These are phyloP conservation scores for Termitomyces sp. DNA, from an alignment of 1,284 basidiomycete genomes.

Conservation along the genomic window DNA sequence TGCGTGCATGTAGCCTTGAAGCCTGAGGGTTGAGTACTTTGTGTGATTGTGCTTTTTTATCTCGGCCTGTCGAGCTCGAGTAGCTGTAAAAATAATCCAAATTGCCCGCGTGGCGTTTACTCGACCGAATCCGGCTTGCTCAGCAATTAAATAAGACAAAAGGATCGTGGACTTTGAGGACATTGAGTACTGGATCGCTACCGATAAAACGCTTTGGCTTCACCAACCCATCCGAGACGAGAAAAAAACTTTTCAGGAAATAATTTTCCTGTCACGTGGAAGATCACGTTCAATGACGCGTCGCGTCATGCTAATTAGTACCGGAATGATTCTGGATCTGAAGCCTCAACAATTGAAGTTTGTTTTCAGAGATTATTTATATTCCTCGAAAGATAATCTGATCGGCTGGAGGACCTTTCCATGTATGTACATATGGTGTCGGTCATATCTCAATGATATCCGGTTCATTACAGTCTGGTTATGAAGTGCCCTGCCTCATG, in stretches of 20 bases:
- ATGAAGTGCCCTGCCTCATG: not conserved
- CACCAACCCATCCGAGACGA: not conserved
- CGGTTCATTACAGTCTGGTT: not conserved
- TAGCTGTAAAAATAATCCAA: not conserved
- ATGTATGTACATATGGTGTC: not conserved
- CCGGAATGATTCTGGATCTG: not conserved
- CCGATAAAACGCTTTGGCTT: not conserved
- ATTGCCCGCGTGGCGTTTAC: not conserved
- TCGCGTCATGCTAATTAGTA: not conserved
- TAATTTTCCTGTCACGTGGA: not conserved
- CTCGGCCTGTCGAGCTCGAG: not conserved
- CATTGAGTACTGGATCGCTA: not conserved
- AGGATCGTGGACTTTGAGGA: not conserved
- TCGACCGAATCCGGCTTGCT: not conserved
- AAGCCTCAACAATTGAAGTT: not conserved
- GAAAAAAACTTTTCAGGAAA: no score
- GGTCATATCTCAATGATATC: not conserved
- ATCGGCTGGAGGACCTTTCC: not conserved
- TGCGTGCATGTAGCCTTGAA: not conserved
- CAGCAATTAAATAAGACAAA: not conserved
- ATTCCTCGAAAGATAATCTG: not conserved
- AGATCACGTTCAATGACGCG: not conserved
- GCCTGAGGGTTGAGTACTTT: not conserved
- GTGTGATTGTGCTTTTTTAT: not conserved
- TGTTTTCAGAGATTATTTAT: not conserved